Percentiles rank a stretch among this genome's conserved stretches.
These are phyloP conservation scores for Guadua angustifolia DNA, from an alignment of 176 grass and related monocot species.

Conservation along the genomic window DNA sequence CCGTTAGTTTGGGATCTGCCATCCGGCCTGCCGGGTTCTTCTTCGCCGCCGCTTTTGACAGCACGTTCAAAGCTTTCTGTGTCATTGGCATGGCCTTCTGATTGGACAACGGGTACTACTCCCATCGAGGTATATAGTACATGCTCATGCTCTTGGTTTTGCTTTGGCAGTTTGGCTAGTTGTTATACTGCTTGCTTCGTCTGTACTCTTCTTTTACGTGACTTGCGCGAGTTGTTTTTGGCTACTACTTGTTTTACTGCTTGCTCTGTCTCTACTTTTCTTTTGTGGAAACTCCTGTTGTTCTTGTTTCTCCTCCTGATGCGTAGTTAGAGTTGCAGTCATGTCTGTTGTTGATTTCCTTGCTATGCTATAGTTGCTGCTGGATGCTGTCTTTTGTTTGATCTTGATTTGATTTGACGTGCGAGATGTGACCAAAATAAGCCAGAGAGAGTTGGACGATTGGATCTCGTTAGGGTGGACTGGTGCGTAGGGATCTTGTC, in stretches of 20 bases:
- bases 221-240: not conserved
- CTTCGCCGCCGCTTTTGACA: not conserved
- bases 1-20: not conserved
- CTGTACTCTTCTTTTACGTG: not conserved
- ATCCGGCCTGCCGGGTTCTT: not conserved
- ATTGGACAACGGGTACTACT: constrained; percentile 23
- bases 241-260: not conserved
- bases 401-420: not conserved
- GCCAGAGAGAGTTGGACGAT: not conserved
- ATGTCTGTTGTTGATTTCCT: not conserved
- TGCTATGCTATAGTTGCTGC: not conserved
- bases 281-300: not conserved
- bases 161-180: no score
- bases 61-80: not conserved
- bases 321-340: not conserved
- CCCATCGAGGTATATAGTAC: constrained; percentile 32
- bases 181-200: not conserved
- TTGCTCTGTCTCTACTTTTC: not conserved
- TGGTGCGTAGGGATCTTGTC: not conserved
- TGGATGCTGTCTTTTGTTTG: not conserved
- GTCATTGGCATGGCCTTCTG: constrained; percentile 32
- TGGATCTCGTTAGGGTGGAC: not conserved
- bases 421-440: not conserved
- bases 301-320: not conserved
- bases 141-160: no score